Conservation (phyloP, 139 green algal species). For the Volvox reticuliferus region DNA sequence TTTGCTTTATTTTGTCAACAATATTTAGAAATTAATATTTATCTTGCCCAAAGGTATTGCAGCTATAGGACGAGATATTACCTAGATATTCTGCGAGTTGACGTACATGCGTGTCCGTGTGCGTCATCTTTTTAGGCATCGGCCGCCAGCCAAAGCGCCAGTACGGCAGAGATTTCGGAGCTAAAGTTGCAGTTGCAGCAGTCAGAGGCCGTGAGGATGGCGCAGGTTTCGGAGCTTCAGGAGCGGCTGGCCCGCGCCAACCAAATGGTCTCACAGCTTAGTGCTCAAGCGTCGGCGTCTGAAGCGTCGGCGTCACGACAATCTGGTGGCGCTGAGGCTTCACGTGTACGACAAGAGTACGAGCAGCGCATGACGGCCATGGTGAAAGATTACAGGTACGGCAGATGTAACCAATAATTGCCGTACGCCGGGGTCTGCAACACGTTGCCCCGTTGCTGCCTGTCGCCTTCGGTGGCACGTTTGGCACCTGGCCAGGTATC, state of each 20-base stretch:
- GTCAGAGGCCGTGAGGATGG: slow-evolving; percentile 21
- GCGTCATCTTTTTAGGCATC: background rate
- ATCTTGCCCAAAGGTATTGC: no score
- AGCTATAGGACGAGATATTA: no score
- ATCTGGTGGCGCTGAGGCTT: background rate
- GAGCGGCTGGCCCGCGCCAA: slow-evolving; percentile 2
- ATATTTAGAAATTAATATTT: no score
- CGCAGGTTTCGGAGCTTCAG: slow-evolving; percentile 41
- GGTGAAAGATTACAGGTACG: slow-evolving; percentile 21
- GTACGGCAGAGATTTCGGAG: background rate
- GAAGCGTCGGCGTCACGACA: background rate
- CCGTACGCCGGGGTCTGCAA: no score
- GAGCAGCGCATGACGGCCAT: slow-evolving; percentile 32
- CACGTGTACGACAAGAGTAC: slow-evolving; percentile 10
- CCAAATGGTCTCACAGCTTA: background rate
- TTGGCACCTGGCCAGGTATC: no score
- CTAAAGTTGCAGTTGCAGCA: slow-evolving; percentile 28
- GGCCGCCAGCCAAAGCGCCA: background rate
- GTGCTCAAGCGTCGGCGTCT: background rate
- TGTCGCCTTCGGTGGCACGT: no score
- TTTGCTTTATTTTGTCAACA: no score
- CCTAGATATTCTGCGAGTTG: no score
- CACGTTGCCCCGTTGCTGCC: no score
- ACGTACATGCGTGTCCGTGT: no score
- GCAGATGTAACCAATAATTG: background rate